Evolutionary conservation across 192 early-diverging fungal species (phyloP), one percentile per base, ranked within the genome.

Genomic region (Coemansia sp.): DNA sequence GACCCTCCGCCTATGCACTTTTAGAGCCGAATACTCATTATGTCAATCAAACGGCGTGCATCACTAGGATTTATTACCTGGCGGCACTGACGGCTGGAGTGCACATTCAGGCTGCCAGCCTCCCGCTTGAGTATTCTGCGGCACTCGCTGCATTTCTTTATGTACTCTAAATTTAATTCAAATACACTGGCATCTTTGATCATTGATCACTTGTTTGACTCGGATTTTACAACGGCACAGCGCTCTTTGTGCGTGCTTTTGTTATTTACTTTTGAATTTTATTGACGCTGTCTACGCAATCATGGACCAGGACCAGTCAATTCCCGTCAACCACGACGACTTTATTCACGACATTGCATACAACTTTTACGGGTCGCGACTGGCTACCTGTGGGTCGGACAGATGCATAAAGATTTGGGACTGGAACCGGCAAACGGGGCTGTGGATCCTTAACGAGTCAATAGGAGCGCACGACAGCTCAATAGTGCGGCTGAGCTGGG

Each of bases 401-500:
- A 91, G 92, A 59, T 86, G 87, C 60, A 82, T 98, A 69, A 98
- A 98, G 84, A 88, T 98, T 21, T 97, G 93, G 93, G 93, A 95
- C 70, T 84, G 85, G 63, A 79, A 85, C 61, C 85, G 90, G 50
- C 76, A 84, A 8, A 83, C 76, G 0, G 83, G 84, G 36, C 68
- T 72, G 38, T 98, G 94, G 94, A 83, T 86, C 52, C 72, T 87
- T 15, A 90, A 85, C 67, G 92, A 91, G 64, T 78, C 87, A 11
- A 84, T 93, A 83, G 17, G 34, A 1, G 77, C 68, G 3, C 96
- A 97, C 75, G 95, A 96, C 60, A 84, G 89, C 57, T 90, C 89
- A 2, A 85, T 97, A 18, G 68, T 94, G 12, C 90, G 88, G 67
- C 87, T 92, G n/a, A 82, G 85, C 50, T 98, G 93, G 92, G 90